Base-by-base conservation (phyloP, 129 eudicot species). In the Helichrysum umbraculigerum region DNA sequence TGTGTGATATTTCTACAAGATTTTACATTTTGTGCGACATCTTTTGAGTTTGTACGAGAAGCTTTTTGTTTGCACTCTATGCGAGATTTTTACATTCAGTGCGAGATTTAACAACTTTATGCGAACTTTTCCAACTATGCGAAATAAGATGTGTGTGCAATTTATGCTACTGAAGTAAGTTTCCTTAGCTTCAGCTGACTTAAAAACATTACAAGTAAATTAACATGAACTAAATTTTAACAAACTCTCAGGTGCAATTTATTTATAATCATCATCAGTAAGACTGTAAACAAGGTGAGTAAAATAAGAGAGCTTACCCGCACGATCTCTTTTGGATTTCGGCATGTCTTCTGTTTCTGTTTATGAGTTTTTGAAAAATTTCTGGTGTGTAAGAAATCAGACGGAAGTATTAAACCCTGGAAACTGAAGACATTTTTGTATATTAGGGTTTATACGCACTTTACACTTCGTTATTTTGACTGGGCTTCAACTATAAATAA, bases 321-420 rank as follows among this genome's bases (percentile, higher is more conserved):
- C 76, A 41, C 87, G 75, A 68, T 90, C 85, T 66, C 96, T 91
- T 83, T 90, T 90, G 29, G 96, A 90, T 67, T 90, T 91, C 72
- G 97, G 97, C 97, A 91, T 91, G 30, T 25, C 28, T 25, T 25
- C 28, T 25, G 28, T 25, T 25, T 65, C 79, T 84, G 52, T 44
- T 44, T 44, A 44, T 44, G 52, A 44, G 54, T 47, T 47, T 47
- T 14, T 25, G 28, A 8, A 11, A 47, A 12, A 4, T 14, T 47
- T 11, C 3, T 44, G 52, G 11, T 35, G 2, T 44, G 52, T 12
- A 44, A 14, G 17, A 47, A 47, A 47, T 4, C 54, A 47, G 54
- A 47, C n/a, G 54, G 54, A 12, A 47, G 5, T 14, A 12, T 12
- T 47, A 47, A 47, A 47, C 54, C 54, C 54, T 47, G 16, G 54